Conservation (phyloP, 768 basidiomycete species). For the Baorangia bicolor region DNA sequence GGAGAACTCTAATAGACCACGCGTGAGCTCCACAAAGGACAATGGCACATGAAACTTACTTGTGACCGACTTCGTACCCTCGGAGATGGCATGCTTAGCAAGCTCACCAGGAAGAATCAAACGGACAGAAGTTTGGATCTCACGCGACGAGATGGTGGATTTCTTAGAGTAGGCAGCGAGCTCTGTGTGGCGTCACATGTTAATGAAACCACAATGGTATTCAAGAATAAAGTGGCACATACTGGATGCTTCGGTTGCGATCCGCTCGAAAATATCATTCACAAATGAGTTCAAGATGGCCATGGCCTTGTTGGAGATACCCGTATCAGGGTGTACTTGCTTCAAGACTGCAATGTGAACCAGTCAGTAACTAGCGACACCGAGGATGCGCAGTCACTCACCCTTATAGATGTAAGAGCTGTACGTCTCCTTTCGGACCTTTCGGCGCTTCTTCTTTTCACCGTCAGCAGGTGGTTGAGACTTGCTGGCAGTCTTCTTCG, state of each 20-base stretch:
- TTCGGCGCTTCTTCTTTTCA: conserved; percentile 81
- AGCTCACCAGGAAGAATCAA: conserved; percentile 84
- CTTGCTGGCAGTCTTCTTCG: conserved; percentile 64
- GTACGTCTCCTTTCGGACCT: conserved; percentile 80
- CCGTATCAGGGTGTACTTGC: conserved; percentile 91
- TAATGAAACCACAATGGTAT: background rate
- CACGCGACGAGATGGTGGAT: conserved; percentile 88
- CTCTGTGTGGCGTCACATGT: conserved; percentile 38
- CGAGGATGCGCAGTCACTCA: conserved; percentile 25
- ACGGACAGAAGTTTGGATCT: conserved; percentile 84
- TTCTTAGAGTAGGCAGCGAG: conserved; percentile 87
- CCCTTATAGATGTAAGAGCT: conserved; percentile 86
- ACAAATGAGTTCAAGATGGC: conserved; percentile 83
- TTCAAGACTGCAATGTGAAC: conserved; percentile 58
- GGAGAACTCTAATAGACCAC: conserved; percentile 49
- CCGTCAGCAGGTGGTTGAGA: conserved; percentile 48
- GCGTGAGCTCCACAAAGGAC: conserved; percentile 4
- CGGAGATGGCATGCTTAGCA: conserved; percentile 86
- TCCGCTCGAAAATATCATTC: conserved; percentile 82
- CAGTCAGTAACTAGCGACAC: background rate
- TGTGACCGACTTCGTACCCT: conserved; percentile 75
- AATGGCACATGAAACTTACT: conserved; percentile 40
- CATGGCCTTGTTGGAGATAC: conserved; percentile 91
- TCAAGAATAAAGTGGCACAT: conserved; percentile 23
- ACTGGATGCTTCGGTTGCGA: conserved; percentile 74